These are phyloP conservation scores for Saccharomycopsis capsularis DNA, from an alignment of 805 yeast species.

Conservation along the genomic window DNA sequence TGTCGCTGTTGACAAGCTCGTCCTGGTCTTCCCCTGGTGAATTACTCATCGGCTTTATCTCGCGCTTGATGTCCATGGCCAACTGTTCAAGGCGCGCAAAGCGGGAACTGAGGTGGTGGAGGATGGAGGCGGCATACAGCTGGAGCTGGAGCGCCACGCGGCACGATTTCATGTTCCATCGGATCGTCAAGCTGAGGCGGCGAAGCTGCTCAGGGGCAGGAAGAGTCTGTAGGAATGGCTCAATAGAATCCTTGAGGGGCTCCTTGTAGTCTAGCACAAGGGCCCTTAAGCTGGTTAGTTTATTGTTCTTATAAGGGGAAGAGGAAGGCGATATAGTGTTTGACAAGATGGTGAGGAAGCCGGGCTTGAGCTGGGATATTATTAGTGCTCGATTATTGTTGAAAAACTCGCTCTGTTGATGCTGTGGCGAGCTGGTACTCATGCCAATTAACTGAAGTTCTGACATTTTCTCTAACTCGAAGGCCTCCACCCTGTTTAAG, in stretches of 20 bases:
- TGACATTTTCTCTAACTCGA: conserved; percentile 7
- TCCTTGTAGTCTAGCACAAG: conserved; percentile 35
- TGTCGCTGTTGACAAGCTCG: conserved; percentile 26
- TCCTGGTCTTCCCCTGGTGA: conserved; percentile 29
- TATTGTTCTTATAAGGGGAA: background rate
- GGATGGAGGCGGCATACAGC: conserved; percentile 16
- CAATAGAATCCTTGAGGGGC: conserved; percentile 34
- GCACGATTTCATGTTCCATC: conserved; percentile 32
- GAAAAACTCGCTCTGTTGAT: conserved; percentile 4
- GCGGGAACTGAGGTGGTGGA: background rate
- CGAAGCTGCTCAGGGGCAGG: conserved; percentile 31
- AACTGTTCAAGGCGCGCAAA: background rate
- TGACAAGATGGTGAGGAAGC: conserved; percentile 7
- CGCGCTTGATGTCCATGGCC: conserved; percentile 37
- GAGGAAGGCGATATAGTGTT: background rate
- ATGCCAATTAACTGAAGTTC: conserved; percentile 10
- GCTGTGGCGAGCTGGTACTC: background rate
- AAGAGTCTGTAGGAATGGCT: conserved; percentile 1
- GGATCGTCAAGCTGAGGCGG: conserved; percentile 33
- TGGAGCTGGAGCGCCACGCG: conserved; percentile 19
- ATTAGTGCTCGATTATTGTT: background rate
- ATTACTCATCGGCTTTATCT: conserved; percentile 18
- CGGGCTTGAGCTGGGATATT: conserved; percentile 7
- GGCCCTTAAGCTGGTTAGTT: background rate
- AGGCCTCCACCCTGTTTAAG: background rate